Evolutionary conservation across 805 yeast genomes (phyloP), one percentile per base, ranked within the genome.

Genomic region (Kodamaea laetipori): DNA sequence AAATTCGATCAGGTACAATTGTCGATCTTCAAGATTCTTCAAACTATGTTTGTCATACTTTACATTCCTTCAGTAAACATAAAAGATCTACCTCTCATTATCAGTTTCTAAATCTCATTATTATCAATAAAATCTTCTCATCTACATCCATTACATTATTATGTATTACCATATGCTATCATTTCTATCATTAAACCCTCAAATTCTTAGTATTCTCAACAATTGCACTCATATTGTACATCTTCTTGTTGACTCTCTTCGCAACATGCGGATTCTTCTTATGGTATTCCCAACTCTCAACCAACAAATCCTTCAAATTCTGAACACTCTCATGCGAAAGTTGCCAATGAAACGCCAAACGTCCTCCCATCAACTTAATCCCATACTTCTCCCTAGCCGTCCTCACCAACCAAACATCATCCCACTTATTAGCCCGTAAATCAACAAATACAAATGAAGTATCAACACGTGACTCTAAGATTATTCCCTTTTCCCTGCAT

Each of bases 371-470:
- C 28, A 84, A 64, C 53, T 77, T 81, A 44, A 90, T 74, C 38
- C 79, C 77, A 57, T 81, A 70, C 54, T 84, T 78, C 34, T 69
- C 61, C 4, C 36, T 38, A 46, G 84, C 88, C 46, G 74, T 65
- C 51, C 74, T 73, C 18, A 71, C 72, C 45, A 87, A 64, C 23
- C 71, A 69, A 13, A 64, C 74, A 19, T 82, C 80, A 57, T 83
- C 78, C 63, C 89, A 76, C 40, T 69, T 69, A 51, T 77, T 77
- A 28, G 62, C 63, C 47, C 51, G 56, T 45, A 80, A 64, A 59
- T 90, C 92, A 41, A 87, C 55, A 56, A 87, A 87, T 33, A 90
- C 90, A 63, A 90, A 88, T 60, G 84, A 89, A 9, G 96, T 85
- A 48, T 90, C 82, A 3, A 81, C 84, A 2, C 97, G 96, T n/a